Percentiles rank a stretch among this genome's conserved stretches.
These are phyloP conservation scores for Vitis amurensis DNA, from an alignment of 164 flowering plant species.

Conservation along the genomic window DNA sequence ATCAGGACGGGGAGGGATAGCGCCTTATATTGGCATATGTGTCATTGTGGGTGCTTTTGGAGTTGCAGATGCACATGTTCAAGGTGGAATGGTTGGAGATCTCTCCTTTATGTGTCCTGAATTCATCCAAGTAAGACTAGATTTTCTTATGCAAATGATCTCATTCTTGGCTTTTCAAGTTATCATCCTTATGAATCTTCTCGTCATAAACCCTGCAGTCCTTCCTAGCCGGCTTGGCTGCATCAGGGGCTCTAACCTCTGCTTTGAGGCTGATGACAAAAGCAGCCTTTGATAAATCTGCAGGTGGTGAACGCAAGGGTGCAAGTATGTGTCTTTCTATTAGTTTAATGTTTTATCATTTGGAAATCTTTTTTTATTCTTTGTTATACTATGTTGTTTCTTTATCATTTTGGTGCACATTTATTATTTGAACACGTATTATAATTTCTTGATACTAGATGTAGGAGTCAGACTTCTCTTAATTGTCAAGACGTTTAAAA, in stretches of 20 bases:
- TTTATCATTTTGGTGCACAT: no score
- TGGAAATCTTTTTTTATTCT: no score
- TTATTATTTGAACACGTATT: background rate
- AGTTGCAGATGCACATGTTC: conserved; percentile 75
- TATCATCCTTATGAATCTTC: background rate
- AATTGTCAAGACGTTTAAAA: no score
- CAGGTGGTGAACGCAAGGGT: conserved; percentile 57
- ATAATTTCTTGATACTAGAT: no score
- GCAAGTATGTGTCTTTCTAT: conserved; percentile 28
- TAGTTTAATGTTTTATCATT: no score
- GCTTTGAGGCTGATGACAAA: conserved; percentile 49
- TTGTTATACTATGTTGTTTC: no score
- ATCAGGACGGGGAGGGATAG: conserved; percentile 67
- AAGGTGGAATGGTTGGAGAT: conserved; percentile 92
- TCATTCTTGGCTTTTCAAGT: background rate
- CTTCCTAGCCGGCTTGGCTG: conserved; percentile 57
- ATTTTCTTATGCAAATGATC: background rate
- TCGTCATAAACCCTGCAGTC: conserved; percentile 31
- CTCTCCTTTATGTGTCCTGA: conserved; percentile 79
- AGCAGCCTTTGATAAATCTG: conserved; percentile 44
- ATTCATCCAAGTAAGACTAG: conserved; percentile 59
- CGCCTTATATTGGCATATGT: conserved; percentile 62
- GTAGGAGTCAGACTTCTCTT: no score
- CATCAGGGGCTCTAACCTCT: conserved; percentile 59
- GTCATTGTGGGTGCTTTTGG: conserved; percentile 60